Evolutionary conservation across 2,329 filamentous ascomycete species (phyloP).

Genomic region (Hypoxylon sp.): DNA sequence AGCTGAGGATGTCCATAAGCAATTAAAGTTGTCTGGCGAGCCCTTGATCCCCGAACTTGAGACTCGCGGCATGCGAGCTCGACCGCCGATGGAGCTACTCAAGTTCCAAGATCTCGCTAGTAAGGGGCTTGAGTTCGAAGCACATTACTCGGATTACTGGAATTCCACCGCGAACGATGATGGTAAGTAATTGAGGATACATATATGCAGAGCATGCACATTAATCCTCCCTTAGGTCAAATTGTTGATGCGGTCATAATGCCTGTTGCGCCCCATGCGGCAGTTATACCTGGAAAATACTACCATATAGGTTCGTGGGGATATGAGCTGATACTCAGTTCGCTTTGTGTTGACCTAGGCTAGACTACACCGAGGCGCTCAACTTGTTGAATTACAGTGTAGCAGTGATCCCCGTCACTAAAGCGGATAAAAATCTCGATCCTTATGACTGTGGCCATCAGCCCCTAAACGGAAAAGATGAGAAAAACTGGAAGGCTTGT

Average conservation of each 20-base stretch:
- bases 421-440: constrained; percentile 66
- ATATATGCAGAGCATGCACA: neutral
- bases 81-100: constrained; percentile 45
- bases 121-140: constrained; percentile 60
- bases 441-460: constrained; percentile 56
- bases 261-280: constrained; percentile 66
- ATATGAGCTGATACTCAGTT: neutral
- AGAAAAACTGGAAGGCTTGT: constrained; percentile 64
- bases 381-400: constrained; percentile 71
- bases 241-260: constrained; percentile 70
- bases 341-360: neutral
- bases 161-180: constrained; percentile 68
- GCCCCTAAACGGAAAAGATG: constrained; percentile 61
- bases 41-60: constrained; percentile 59
- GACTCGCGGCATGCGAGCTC: constrained; percentile 1
- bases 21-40: constrained; percentile 64
- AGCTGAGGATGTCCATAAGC: constrained; percentile 57
- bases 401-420: constrained; percentile 69
- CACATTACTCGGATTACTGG: constrained; percentile 75
- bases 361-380: constrained; percentile 58
- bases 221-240: constrained; percentile 53
- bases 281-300: constrained; percentile 64
- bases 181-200: constrained; percentile 53
- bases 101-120: constrained; percentile 55
- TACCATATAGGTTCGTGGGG: constrained; percentile 51